Conservation (phyloP, 768 basidiomycete species). For the Xerocomellus amylosporus region DNA sequence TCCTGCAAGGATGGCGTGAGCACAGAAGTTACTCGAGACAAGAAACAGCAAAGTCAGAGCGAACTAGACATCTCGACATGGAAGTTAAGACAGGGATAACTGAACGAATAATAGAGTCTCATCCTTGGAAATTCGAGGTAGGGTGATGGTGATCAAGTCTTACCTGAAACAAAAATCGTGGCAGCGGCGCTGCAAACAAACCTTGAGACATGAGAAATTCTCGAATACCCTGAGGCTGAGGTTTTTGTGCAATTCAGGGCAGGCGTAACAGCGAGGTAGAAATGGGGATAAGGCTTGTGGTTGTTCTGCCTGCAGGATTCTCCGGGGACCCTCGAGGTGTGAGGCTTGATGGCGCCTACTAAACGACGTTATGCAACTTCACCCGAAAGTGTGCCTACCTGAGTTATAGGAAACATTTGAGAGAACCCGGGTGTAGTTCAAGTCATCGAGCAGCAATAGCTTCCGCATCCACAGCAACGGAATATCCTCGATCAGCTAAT, state of each 20-base stretch:
- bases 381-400: no score
- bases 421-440: conserved; percentile 12
- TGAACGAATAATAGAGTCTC: conserved; percentile 20
- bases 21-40: no score
- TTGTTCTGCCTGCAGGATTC: conserved; percentile 27
- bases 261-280: conserved; percentile 2
- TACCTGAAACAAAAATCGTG: background rate
- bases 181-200: no score
- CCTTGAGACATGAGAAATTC: no score
- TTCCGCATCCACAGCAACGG: no score
- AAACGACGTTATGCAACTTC: no score
- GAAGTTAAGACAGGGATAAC: conserved; percentile 33
- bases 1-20: background rate
- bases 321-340: conserved; percentile 24
- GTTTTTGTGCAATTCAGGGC: background rate
- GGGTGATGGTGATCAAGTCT: background rate
- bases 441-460: no score
- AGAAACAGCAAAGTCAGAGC: background rate
- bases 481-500: background rate
- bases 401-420: no score
- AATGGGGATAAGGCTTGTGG: conserved; percentile 26
- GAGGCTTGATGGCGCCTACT: conserved; percentile 1
- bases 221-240: no score
- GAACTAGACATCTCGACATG: conserved; percentile 18
- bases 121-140: conserved; percentile 7